Base-by-base conservation (phyloP, 345 rosid genomes). In the Cardamine chenopodiifolia region DNA sequence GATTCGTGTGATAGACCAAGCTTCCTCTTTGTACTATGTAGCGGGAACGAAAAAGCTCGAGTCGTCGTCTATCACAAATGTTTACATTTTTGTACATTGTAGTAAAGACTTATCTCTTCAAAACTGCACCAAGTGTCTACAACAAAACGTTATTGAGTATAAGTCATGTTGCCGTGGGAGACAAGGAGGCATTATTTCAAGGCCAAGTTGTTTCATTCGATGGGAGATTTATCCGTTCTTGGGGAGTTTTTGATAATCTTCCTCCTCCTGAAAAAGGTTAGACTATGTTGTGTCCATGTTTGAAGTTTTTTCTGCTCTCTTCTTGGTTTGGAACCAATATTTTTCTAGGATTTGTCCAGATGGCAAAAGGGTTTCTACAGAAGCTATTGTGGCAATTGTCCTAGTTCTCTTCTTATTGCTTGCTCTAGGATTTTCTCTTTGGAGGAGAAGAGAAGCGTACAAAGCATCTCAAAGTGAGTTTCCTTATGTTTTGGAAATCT, bases 41-140 rank as follows among this genome's bases (percentile, higher is more conserved):
- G 71, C 68, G 3, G 18, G 17, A 19, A 54, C 29, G 5, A 37
- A 5, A 5, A 9, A 63, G 31, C 59, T 62, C n/a, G 42, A 59
- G 13, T 60, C 28, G 39, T 35, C 39, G 13, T 28, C 65, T 2
- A 68, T 42, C 14, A 20, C 66, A 19, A 40, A 4, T 0, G 13
- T 88, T 8, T 88, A 74, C 68, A 26, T 29, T 5, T 76, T 86
- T 3, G 80, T 31, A 6, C 85, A 86, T 79, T 88, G 93, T 60
- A 82, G 77, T 1, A 79, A 71, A 15, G 89, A 86, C 64, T 2
- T 86, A 13, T 74, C 84, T 10, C 4, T 25, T 2, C 0, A 0
- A 1, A 80, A 60, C 9, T 86, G 87, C 50, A 28, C 34, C 3
- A 0, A 2, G 2, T 86, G 90, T 70, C 79, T 86, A 10, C 39